A percentile compares a stretch with the other conserved stretches of the same genome.
phyloP scores from a whole-genome alignment of 1,284 basidiomycete species.

The Tilletia indica region DNA sequence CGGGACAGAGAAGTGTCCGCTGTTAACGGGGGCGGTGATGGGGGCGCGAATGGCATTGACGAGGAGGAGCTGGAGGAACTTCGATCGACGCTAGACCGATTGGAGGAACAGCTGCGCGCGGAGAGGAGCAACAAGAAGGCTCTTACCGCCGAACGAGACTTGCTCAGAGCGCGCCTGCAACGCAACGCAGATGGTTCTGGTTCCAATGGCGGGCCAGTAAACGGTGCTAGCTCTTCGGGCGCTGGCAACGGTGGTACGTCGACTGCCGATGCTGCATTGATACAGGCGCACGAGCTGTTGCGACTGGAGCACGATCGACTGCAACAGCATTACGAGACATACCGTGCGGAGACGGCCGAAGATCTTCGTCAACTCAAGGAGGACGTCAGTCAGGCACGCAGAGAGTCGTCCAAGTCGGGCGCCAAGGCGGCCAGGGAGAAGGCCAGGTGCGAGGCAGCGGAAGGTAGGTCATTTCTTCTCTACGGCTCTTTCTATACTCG shows the following conservation, averaged over 20 bases:
- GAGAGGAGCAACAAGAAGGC: slow-evolving; percentile 72
- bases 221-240: background rate
- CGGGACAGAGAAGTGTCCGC: slow-evolving; percentile 41
- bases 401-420: slow-evolving; percentile 74
- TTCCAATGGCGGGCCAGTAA: background rate
- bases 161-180: slow-evolving; percentile 59
- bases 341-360: slow-evolving; percentile 72
- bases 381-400: slow-evolving; percentile 69
- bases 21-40: slow-evolving; percentile 19
- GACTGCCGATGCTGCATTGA: background rate
- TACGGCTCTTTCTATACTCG: background rate
- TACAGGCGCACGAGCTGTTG: slow-evolving; percentile 11
- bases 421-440: slow-evolving; percentile 59
- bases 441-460: slow-evolving; percentile 42
- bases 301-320: slow-evolving; percentile 64
- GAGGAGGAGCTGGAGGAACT: slow-evolving; percentile 80
- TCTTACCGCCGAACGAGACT: slow-evolving; percentile 81
- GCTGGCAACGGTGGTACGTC: background rate
- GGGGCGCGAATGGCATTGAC: slow-evolving; percentile 59
- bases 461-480: slow-evolving; percentile 45
- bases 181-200: background rate
- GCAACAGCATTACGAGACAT: slow-evolving; percentile 72
- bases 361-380: slow-evolving; percentile 70
- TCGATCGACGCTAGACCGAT: slow-evolving; percentile 68
- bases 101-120: slow-evolving; percentile 72